Evolutionary conservation across 1,284 basidiomycete species (phyloP).

Genomic region (Pyrrhoderma noxium): DNA sequence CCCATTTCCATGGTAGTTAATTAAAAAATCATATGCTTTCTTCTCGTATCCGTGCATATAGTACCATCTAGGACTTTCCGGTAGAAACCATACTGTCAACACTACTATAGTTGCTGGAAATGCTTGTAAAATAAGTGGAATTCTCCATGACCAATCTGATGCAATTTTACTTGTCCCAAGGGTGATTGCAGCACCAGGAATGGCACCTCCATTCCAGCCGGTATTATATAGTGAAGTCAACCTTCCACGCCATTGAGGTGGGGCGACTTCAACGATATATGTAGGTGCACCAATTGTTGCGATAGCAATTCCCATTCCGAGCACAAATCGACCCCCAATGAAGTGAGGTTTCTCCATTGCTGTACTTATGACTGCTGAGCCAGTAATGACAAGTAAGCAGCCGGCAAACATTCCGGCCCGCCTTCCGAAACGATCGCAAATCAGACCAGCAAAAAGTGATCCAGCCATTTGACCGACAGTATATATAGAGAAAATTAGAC

Average conservation of each 20-base stretch:
- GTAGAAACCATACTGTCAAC: slow-evolving; percentile 20
- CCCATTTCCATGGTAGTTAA: slow-evolving; percentile 27
- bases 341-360: slow-evolving; percentile 20
- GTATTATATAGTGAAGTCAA: slow-evolving; percentile 31
- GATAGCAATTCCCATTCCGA: slow-evolving; percentile 29
- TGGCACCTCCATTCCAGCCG: slow-evolving; percentile 26
- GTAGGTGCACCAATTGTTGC: slow-evolving; percentile 33
- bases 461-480: slow-evolving; percentile 24
- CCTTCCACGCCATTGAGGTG: slow-evolving; percentile 37
- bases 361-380: slow-evolving; percentile 25
- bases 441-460: slow-evolving; percentile 22
- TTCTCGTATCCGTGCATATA: slow-evolving; percentile 25
- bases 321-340: slow-evolving; percentile 29
- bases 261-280: slow-evolving; percentile 38
- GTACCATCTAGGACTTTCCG: slow-evolving; percentile 23
- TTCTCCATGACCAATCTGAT: slow-evolving; percentile 24
- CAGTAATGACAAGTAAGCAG: slow-evolving; percentile 17
- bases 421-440: slow-evolving; percentile 27
- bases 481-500: slow-evolving; percentile 23
- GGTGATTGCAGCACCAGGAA: slow-evolving; percentile 28
- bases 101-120: slow-evolving; percentile 19
- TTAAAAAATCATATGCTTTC: slow-evolving; percentile 24
- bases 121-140: slow-evolving; percentile 21
- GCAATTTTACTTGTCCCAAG: slow-evolving; percentile 26
- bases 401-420: slow-evolving; percentile 29